These are phyloP conservation scores for Komagataella kurtzmanii DNA, from an alignment of 805 yeast species.

Conservation along the genomic window DNA sequence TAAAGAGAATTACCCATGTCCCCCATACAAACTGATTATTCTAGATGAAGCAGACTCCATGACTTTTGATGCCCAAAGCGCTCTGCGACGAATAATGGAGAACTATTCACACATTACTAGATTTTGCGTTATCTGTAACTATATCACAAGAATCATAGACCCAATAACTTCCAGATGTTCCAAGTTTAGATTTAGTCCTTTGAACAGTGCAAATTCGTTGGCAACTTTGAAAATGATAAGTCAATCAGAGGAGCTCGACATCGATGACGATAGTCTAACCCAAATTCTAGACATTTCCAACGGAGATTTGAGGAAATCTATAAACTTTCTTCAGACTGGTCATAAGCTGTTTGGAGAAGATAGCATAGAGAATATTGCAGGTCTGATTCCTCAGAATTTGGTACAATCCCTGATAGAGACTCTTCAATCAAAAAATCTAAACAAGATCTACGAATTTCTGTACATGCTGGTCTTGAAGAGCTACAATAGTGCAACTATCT, in stretches of 20 bases:
- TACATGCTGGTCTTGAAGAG: conserved; percentile 17
- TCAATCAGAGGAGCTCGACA: conserved; percentile 27
- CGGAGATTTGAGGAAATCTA: conserved; percentile 91
- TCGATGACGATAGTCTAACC: conserved; percentile 36
- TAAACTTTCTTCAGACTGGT: conserved; percentile 80
- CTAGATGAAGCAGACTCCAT: conserved; percentile 95
- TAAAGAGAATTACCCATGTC: conserved; percentile 73
- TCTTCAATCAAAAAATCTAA: conserved; percentile 10
- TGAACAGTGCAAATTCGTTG: conserved; percentile 61
- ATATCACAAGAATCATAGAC: conserved; percentile 91
- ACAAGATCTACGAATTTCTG: conserved; percentile 12
- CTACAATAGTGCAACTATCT: conserved; percentile 16
- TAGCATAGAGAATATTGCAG: conserved; percentile 17
- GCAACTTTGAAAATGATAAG: conserved; percentile 52
- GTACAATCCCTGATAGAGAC: conserved; percentile 8
- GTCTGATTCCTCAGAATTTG: conserved; percentile 14
- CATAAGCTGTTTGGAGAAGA: conserved; percentile 36
- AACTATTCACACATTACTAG: conserved; percentile 81
- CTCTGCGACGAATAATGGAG: conserved; percentile 89
- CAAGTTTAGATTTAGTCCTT: conserved; percentile 77
- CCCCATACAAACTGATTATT: conserved; percentile 88
- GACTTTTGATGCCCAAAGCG: conserved; percentile 95
- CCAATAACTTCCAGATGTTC: conserved; percentile 96
- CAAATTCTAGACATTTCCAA: conserved; percentile 59
- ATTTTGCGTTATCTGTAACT: conserved; percentile 90